Conservation (phyloP, 2,329 filamentous ascomycete species). For the Pseudophaeomoniella oleicola region DNA sequence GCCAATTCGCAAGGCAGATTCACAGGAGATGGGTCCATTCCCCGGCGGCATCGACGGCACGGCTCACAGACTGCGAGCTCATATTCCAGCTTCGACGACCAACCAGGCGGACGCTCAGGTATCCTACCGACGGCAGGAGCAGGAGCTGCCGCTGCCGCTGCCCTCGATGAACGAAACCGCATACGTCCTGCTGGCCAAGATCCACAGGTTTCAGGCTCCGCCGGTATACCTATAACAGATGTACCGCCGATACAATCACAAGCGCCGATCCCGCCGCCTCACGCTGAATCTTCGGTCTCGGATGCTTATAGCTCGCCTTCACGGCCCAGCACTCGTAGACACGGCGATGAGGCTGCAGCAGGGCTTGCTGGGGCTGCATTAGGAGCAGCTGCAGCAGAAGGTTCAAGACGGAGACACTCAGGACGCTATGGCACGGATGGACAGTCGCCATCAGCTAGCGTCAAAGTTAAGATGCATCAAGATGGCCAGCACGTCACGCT, state of each 20-base stretch:
- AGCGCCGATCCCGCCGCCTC: conserved; percentile 22
- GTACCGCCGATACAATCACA: conserved; percentile 14
- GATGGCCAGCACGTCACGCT: conserved; percentile 50
- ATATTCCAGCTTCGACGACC: background rate
- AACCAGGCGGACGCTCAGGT: background rate
- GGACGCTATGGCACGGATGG: conserved; percentile 24
- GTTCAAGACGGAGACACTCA: conserved; percentile 17
- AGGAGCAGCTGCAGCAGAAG: conserved; percentile 16
- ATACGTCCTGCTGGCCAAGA: conserved; percentile 17
- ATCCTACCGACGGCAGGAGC: conserved; percentile 6
- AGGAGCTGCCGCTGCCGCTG: conserved; percentile 11
- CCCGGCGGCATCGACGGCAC: conserved; percentile 8
- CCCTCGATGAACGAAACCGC: conserved; percentile 10
- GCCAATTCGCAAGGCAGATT: conserved; percentile 46
- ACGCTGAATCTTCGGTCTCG: conserved; percentile 23
- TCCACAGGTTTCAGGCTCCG: conserved; percentile 11
- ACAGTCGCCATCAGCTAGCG: conserved; percentile 44
- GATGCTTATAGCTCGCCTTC: conserved; percentile 15
- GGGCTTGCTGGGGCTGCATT: conserved; percentile 17
- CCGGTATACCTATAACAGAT: conserved; percentile 16
- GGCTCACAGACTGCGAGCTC: conserved; percentile 1
- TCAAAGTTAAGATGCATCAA: conserved; percentile 52
- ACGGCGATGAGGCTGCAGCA: conserved; percentile 14
- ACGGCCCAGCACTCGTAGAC: conserved; percentile 7
- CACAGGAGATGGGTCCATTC: conserved; percentile 51